phyloP scores from a whole-genome alignment of 768 basidiomycete genomes.

The Macrocybe gigantea region DNA sequence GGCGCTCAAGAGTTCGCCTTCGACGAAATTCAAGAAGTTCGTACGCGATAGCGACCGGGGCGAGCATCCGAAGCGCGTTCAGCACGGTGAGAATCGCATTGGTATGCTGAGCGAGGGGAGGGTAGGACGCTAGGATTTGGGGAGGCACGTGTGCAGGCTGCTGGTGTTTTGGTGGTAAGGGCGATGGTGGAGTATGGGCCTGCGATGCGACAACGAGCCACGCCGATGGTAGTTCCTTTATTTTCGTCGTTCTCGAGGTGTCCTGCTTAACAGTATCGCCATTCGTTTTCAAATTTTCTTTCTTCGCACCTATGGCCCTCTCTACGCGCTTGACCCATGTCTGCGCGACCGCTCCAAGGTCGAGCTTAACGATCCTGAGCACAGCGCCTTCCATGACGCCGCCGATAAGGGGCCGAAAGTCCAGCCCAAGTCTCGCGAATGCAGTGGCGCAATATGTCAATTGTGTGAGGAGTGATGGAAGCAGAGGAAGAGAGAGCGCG shows the following conservation, averaged over 20 bases:
- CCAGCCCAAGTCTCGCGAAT: constrained; percentile 87
- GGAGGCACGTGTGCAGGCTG: constrained; percentile 62
- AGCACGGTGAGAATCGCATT: constrained; percentile 71
- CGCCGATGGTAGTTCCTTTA: constrained; percentile 31
- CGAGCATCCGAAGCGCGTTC: constrained; percentile 78
- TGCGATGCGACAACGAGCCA: constrained; percentile 42
- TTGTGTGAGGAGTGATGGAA: constrained; percentile 86
- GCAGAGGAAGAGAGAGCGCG: constrained; percentile 51
- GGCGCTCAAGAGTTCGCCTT: constrained; percentile 39
- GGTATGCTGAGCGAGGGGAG: constrained; percentile 65
- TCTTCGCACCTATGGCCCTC: constrained; percentile 10
- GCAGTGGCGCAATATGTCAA: constrained; percentile 90
- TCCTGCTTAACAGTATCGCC: constrained; percentile 4
- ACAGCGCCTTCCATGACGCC: constrained; percentile 67
- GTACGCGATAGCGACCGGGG: constrained; percentile 54
- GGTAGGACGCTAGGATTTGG: constrained; percentile 62
- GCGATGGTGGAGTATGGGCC: constrained; percentile 17
- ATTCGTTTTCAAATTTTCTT: no score
- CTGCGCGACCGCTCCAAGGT: constrained; percentile 34
- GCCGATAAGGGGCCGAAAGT: constrained; percentile 70
- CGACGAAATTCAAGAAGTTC: constrained; percentile 47
- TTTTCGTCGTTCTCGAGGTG: constrained; percentile 3
- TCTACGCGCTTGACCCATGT: constrained; percentile 26
- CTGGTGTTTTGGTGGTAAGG: constrained; percentile 17
- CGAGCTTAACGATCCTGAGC: constrained; percentile 43